Conservation (phyloP, 2,329 filamentous ascomycete species). For the Pestalotiopsis sp. region DNA sequence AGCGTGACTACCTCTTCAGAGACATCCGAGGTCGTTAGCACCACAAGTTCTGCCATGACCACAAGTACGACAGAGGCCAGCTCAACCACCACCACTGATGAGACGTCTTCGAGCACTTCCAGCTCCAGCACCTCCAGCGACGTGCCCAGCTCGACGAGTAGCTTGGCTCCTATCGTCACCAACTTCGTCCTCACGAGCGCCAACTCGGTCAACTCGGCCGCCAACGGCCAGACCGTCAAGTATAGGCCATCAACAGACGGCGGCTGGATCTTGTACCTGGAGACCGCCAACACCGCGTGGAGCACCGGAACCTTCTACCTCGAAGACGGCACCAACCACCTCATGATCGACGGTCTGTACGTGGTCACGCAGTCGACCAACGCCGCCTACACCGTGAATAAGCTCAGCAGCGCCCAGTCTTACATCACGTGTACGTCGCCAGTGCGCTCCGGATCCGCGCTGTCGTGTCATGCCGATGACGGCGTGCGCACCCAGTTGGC, state of each 20-base stretch:
- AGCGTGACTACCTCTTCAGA: background rate
- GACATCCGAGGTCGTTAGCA: background rate
- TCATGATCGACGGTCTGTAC: background rate
- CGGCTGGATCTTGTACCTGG: background rate
- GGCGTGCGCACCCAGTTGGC: background rate
- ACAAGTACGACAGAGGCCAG: background rate
- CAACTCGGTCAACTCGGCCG: background rate
- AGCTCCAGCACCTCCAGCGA: background rate
- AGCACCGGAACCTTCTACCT: background rate
- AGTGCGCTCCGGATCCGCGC: background rate
- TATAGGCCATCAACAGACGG: background rate
- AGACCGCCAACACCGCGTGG: background rate
- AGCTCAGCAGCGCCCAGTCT: background rate
- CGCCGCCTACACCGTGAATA: background rate
- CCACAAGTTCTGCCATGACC: background rate
- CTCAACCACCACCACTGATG: background rate
- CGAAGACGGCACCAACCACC: background rate
- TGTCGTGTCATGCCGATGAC: background rate
- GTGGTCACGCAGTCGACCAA: background rate
- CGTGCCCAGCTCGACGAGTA: background rate
- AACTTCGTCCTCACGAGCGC: background rate
- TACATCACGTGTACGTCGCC: background rate
- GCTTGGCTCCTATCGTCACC: background rate
- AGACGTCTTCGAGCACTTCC: background rate
- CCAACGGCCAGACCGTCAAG: background rate